Evolutionary conservation across 306 rosid genomes (phyloP).

Genomic region (Pyrus pyrifolia): DNA sequence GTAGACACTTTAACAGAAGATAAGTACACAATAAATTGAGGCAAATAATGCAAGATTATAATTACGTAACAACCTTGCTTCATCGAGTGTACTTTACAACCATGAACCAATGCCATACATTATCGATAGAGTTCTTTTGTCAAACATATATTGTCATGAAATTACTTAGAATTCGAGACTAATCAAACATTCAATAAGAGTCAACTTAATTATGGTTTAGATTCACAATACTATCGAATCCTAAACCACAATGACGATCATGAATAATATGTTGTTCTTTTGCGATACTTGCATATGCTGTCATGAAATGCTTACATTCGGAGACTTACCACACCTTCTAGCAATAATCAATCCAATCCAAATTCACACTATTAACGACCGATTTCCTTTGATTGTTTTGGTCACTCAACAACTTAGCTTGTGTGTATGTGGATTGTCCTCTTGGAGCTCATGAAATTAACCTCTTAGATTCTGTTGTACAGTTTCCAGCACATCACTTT

Average conservation of each 20-base stretch:
- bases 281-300: too few relatives aligned
- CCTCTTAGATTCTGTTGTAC: background rate
- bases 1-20: background rate
- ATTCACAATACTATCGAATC: too few relatives aligned
- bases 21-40: background rate
- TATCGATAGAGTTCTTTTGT: background rate
- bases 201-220: background rate
- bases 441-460: background rate
- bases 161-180: too few relatives aligned
- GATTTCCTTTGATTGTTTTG: background rate
- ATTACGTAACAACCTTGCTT: too few relatives aligned
- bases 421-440: background rate
- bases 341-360: too few relatives aligned
- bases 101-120: background rate
- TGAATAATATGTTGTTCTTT: too few relatives aligned
- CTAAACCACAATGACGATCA: background rate
- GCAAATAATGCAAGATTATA: background rate
- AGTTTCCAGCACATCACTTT: background rate
- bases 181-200: too few relatives aligned
- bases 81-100: too few relatives aligned
- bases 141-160: background rate
- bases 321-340: too few relatives aligned
- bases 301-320: too few relatives aligned
- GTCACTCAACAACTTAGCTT: background rate
- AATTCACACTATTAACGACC: background rate